A percentile compares a stretch with the other conserved stretches of the same genome.
phyloP scores from a whole-genome alignment of 2,329 filamentous ascomycete genomes.

The Colletotrichum sp. region DNA sequence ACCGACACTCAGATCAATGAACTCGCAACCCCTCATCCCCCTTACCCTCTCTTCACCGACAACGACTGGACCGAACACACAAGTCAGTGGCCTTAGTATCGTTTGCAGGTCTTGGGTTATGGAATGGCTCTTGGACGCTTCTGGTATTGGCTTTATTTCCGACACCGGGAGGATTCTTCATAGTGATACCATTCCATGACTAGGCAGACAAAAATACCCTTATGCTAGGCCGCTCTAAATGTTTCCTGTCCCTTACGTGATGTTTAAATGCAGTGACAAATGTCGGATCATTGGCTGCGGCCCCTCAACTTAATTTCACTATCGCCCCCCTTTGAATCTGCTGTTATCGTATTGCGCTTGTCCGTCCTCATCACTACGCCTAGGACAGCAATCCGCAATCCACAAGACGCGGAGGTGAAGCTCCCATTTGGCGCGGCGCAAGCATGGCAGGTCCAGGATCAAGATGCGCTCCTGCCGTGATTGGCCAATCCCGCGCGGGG shows the following conservation, averaged over 20 bases:
- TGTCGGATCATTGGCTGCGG: neutral
- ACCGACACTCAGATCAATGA: neutral
- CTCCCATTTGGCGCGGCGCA: neutral
- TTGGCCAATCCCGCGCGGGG: slow-evolving; percentile 19
- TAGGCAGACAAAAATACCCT: slow-evolving; percentile 5
- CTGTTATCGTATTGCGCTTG: neutral
- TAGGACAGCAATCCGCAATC: neutral
- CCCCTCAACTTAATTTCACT: neutral
- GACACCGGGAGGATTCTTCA: slow-evolving; percentile 8
- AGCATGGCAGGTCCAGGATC: neutral
- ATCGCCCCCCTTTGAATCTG: neutral
- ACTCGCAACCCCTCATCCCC: neutral
- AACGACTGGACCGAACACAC: slow-evolving; percentile 11
- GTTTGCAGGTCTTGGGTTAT: slow-evolving; percentile 8
- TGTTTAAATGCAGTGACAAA: neutral
- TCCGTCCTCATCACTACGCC: neutral
- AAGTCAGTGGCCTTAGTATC: neutral
- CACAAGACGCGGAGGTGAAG: neutral
- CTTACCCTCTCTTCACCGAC: neutral
- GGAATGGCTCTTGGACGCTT: slow-evolving; percentile 4
- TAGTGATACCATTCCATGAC: slow-evolving; percentile 11
- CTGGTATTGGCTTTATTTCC: slow-evolving; percentile 5
- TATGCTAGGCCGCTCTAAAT: slow-evolving; percentile 14
- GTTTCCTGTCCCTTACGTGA: neutral
- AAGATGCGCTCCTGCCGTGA: slow-evolving; percentile 18